Evolutionary conservation across 805 yeast genomes (phyloP), one percentile per base, ranked within the genome.

Genomic region (Candida taoyuanica): DNA sequence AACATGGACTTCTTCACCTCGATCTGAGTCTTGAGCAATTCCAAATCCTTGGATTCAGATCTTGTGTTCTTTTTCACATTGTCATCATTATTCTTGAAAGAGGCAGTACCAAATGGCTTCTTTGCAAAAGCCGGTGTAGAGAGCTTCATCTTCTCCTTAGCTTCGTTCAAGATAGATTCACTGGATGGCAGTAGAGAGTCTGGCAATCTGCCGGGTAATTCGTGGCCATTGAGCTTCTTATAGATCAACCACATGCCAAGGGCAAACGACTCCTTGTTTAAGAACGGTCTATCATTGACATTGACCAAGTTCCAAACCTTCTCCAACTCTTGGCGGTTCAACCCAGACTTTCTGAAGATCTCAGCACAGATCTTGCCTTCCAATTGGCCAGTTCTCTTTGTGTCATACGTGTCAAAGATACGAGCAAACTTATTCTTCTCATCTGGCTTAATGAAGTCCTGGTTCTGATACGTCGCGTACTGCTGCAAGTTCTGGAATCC

Each of bases 201-300:
- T 3, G 98, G 98, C 37, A 91, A 71, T 38, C 78, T 68, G 33
- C 70, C 57, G 17, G 98, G 98, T 35, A 93, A 64, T n/a, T 83
- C 86, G 47, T 76, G 78, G 3, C 97, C 97, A 55, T 88, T 89
- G 56, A 91, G 67, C 46, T 91, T 75, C 59, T 96, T 76, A 64
- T 93, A 91, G 31, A 91, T 91, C 42, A 91, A 70, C 69, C 94
- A 97, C 98, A 91, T 93, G 23, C 98, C 97, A 25, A 93, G 88
- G 0, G 96, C 83, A 65, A 91, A 93, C 60, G 87, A 95, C 58
- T 91, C 96, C 53, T 77, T 79, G 58, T 85, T 85, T 49, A 91
- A 75, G 56, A 76, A 78, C 5, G 97, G 96, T 39, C 82, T 73
- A 59, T 88, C 84, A 39, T 81, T 79, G 13, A 81, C 74, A 59